Conservation (phyloP, 83 land plant genomes). For the Picea abies region DNA sequence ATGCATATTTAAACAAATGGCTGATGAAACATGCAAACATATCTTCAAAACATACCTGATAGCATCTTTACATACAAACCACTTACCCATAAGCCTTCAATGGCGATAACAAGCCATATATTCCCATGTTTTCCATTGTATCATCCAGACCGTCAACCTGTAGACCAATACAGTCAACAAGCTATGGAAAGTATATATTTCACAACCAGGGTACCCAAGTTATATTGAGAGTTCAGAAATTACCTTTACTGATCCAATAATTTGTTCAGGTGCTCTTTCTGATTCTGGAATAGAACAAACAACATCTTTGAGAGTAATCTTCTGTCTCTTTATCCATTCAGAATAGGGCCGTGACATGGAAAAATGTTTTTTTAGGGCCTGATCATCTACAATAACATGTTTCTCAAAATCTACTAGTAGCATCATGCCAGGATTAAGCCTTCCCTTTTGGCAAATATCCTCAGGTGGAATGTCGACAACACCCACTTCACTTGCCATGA, state of each 20-base stretch:
- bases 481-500: conserved; percentile 99
- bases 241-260: conserved; percentile 70
- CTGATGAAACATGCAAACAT: neutral
- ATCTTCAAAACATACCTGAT: neutral
- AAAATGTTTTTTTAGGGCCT: conserved; percentile 83
- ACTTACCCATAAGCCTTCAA: conserved; percentile 94
- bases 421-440: conserved; percentile 99
- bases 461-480: conserved; percentile 93
- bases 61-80: neutral
- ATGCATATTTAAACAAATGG: neutral
- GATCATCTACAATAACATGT: conserved; percentile 95
- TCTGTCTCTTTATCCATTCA: conserved; percentile 90
- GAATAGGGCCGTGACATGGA: conserved; percentile 82
- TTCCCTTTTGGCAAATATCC: conserved; percentile 84
- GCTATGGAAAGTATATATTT: neutral
- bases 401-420: conserved; percentile 96
- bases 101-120: conserved; percentile 84
- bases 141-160: conserved; percentile 63
- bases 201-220: neutral
- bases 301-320: conserved; percentile 73
- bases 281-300: conserved; percentile 68
- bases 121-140: conserved; percentile 80
- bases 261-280: conserved; percentile 53
- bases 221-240: conserved; percentile 10
- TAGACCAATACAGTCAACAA: conserved; percentile 14